Base-by-base conservation (phyloP, 257 asterid genomes). In the Apocynum venetum region DNA sequence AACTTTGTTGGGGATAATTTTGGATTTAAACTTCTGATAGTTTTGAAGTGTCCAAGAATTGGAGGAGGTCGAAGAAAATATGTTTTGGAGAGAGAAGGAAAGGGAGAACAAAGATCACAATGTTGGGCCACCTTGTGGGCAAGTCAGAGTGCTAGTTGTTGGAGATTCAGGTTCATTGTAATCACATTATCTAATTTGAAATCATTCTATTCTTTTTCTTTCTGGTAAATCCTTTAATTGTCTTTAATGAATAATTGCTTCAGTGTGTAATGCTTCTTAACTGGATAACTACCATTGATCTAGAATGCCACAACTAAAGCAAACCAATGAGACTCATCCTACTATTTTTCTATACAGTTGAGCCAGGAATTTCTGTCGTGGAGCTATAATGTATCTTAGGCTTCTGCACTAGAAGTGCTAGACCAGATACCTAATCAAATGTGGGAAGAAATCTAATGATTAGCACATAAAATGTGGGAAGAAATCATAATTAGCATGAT, bases 71-170 rank as follows among this genome's bases (percentile, higher is more conserved):
- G 12, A 36, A 14, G 70, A 76, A 71, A 84, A 76, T 25, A 95
- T 95, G 98, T 93, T 95, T 88, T 90, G 98, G 96, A 90, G 96
- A 87, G 97, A 91, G 77, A 90, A 85, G 82, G 93, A 83, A 72
- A 89, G 88, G 84, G 97, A 88, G 80, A 80, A 25, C 41, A 90
- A 83, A 84, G 98, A 93, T 79, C 89, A 78, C 57, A 89, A 88
- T 85, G 94, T 93, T 20, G 97, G 97, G 35, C 99, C 97, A 74
- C 98, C 92, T 67, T 88, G 92, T 83, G 98, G 99, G 75, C 97
- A 93, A 88, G 96, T 95, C 82, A 82, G 99, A 80, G 99, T 95
- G 72, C 90, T 93, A 59, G 87, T 93, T 84, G 96, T 93, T 77
- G 98, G 98, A 63, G 99, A 95, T 75, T 91, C 97, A 83, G 99